phyloP scores from a whole-genome alignment of 805 yeast species.

The Metschnikowia hibisci region DNA sequence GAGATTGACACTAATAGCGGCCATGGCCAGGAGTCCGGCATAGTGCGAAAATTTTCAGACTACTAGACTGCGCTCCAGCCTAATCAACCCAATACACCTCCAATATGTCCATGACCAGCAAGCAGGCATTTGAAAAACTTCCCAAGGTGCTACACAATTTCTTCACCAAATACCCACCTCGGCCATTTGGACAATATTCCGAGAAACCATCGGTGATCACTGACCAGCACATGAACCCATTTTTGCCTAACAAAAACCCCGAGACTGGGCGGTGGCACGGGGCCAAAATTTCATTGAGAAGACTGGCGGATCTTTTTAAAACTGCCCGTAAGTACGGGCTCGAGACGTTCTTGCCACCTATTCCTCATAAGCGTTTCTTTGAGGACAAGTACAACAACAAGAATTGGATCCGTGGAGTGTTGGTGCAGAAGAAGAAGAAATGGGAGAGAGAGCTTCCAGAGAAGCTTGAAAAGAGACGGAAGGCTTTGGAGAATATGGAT shows the following conservation, averaged over 20 bases:
- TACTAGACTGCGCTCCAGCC: constrained; percentile 2
- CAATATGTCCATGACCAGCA: constrained; percentile 28
- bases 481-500: constrained; percentile 66
- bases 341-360: constrained; percentile 67
- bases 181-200: constrained; percentile 67
- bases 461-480: constrained; percentile 56
- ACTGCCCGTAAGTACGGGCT: constrained; percentile 80
- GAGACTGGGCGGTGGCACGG: constrained; percentile 73
- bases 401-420: constrained; percentile 71
- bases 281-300: constrained; percentile 74
- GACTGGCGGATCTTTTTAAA: constrained; percentile 80
- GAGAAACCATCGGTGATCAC: constrained; percentile 58
- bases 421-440: constrained; percentile 73
- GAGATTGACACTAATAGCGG: background rate
- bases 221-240: constrained; percentile 79
- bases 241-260: constrained; percentile 79
- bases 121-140: constrained; percentile 52
- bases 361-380: constrained; percentile 66
- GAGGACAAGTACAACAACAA: constrained; percentile 70
- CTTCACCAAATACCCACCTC: constrained; percentile 80
- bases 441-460: constrained; percentile 66
- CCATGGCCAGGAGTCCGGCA: constrained; percentile 2
- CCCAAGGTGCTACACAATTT: constrained; percentile 70
- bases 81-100: background rate
- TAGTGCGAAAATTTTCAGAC: constrained; percentile 15